phyloP scores from a whole-genome alignment of 129 eudicot species.

The Glebionis coronaria region DNA sequence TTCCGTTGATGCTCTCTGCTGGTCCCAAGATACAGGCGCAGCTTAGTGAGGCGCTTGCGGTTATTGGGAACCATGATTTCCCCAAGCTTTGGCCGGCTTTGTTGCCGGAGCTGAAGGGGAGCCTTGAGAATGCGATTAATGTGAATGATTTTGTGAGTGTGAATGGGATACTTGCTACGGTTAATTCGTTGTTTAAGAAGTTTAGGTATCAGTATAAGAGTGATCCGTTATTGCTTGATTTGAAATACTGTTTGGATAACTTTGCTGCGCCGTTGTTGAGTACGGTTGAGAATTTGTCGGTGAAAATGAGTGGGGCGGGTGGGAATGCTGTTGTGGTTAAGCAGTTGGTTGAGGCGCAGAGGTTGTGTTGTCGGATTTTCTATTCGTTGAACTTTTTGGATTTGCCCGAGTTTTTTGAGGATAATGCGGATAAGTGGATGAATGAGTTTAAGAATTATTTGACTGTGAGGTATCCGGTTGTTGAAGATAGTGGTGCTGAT shows the following conservation, averaged over 20 bases:
- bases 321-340: constrained; percentile 31
- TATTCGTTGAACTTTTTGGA: constrained; percentile 73
- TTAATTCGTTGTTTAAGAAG: constrained; percentile 74
- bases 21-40: constrained; percentile 63
- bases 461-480: constrained; percentile 41
- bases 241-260: constrained; percentile 78
- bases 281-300: constrained; percentile 55
- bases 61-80: constrained; percentile 89
- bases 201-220: constrained; percentile 67
- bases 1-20: constrained; percentile 67
- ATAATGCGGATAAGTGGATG: constrained; percentile 91
- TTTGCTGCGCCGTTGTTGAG: constrained; percentile 68
- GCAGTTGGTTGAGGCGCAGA: constrained; percentile 70
- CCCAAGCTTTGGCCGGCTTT: constrained; percentile 70
- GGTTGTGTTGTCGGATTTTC: constrained; percentile 86
- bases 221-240: constrained; percentile 58
- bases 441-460: constrained; percentile 64
- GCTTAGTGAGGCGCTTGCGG: constrained; percentile 78
- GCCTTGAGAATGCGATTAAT: constrained; percentile 48
- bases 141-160: constrained; percentile 58
- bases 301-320: constrained; percentile 41
- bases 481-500: constrained; percentile 65
- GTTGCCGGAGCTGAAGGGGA: constrained; percentile 62
- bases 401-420: constrained; percentile 89
- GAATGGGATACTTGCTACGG: constrained; percentile 69